Base-by-base conservation (phyloP, 768 basidiomycete genomes). In the Chalciporus sphaerocephalus region DNA sequence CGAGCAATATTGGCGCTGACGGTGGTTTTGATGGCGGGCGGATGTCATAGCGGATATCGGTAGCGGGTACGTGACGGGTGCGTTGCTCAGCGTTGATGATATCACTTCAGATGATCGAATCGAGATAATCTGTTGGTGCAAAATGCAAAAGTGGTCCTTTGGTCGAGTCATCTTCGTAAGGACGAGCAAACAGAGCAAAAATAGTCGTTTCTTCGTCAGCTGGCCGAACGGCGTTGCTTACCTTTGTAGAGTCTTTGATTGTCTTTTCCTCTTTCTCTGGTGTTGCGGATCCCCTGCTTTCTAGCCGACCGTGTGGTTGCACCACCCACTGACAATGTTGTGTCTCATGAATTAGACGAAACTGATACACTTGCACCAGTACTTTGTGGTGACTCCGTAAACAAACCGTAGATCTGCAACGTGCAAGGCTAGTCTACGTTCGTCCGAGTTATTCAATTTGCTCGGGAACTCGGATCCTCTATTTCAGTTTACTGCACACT, bases 1-100 rank as follows among this genome's bases (percentile, higher is more conserved):
- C 83, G n/a, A 60, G 64, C 18, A 71, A 76, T 50, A 80, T 82
- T 27, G 65, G 67, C 52, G 73, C 65, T 13, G 61, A 63, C 20
- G 69, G 65, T 4, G 63, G 67, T 20, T 69, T 64, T 41, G 55
- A 62, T 32, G 68, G 69, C 16, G 54, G 68, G 2, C 50, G 54
- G 25, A 53, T 60, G 59, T 63, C 48, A 47, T 67, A 58, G 69
- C 44, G 21, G 5, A 13, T 50, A 18, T 18, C 1, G 28, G 28
- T 34, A 49, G 43, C 34, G 40, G 34, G 46, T 52, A 16, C 44
- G 32, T 46, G 27, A 37, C 44, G 36, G 40, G 12, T 44, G n/a
- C 20, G 40, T n/a, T 46, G 32, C 38, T 5, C 28, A 38, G 10
- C 18, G 27, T 49, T 10, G 34, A 50, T 27, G 38, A 46, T 38